Evolutionary conservation across 2,329 filamentous ascomycete species (phyloP).

Genomic region (Clarireedia hainanense): DNA sequence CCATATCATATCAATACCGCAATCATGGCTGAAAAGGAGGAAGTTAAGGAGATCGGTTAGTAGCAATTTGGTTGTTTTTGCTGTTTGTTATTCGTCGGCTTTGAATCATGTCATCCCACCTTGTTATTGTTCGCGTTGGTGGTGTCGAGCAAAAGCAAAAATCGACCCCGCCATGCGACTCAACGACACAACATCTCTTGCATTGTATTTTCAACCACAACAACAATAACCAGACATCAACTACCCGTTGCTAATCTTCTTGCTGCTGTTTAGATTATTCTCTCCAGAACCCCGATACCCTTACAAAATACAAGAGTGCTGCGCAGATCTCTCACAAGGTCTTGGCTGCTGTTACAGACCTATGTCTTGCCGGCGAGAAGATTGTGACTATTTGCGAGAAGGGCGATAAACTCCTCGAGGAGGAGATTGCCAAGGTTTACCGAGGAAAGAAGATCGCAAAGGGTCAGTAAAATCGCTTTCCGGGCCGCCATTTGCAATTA

Average conservation of each 20-base stretch:
- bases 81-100: background rate
- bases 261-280: constrained; percentile 59
- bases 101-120: constrained; percentile 14
- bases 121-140: constrained; percentile 8
- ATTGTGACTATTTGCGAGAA: constrained; percentile 91
- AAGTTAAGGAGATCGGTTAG: constrained; percentile 32
- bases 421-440: constrained; percentile 93
- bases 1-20: constrained; percentile 5
- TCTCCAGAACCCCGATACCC: constrained; percentile 83
- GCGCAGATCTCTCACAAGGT: constrained; percentile 94
- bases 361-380: constrained; percentile 78
- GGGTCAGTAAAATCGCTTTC: constrained; percentile 41
- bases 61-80: constrained; percentile 17
- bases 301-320: constrained; percentile 99
- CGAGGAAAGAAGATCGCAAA: constrained; percentile 96
- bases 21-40: constrained; percentile 36
- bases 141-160: constrained; percentile 15
- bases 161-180: constrained; percentile 27
- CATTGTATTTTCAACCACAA: constrained; percentile 4
- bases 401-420: constrained; percentile 89
- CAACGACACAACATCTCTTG: constrained; percentile 5
- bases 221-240: background rate
- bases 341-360: constrained; percentile 70
- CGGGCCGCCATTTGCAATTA: constrained; percentile 27
- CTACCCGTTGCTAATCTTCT: background rate